Evolutionary conservation across 179 eudicot species (phyloP).

Genomic region (Sideroxylon spinosum): DNA sequence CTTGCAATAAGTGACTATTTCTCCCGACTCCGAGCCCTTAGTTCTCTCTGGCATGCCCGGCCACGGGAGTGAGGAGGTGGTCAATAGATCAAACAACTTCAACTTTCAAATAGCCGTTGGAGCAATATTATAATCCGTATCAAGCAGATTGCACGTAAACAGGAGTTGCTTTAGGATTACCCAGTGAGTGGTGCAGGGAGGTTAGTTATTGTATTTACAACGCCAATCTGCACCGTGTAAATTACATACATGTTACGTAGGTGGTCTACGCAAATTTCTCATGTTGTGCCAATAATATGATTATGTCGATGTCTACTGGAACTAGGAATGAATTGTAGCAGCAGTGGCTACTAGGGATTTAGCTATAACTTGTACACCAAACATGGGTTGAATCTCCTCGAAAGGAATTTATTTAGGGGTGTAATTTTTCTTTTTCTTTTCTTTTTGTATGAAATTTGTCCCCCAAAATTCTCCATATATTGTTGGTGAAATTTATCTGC

Average conservation of each 20-base stretch:
- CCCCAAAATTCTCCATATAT: background rate
- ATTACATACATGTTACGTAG: constrained; percentile 1
- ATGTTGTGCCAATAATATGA: background rate
- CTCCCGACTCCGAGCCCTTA: constrained; percentile 85
- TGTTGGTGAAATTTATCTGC: background rate
- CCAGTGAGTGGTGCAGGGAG: background rate
- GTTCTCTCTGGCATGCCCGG: constrained; percentile 92
- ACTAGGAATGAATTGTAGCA: constrained; percentile 9
- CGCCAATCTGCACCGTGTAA: constrained; percentile 4
- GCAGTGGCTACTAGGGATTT: background rate
- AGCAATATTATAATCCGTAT: background rate
- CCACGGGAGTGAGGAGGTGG: constrained; percentile 52
- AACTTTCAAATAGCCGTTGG: background rate
- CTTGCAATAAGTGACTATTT: constrained; percentile 79
- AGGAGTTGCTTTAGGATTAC: background rate
- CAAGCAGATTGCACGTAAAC: background rate
- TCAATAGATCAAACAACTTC: background rate
- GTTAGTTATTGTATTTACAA: background rate
- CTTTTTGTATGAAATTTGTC: background rate
- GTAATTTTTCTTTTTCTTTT: background rate
- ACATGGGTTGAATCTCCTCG: background rate
- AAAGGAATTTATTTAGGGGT: constrained; percentile 7
- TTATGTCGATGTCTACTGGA: constrained; percentile 6
- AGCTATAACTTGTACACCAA: constrained; percentile 11
- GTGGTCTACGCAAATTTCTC: background rate